Conservation (phyloP, 1,139 yeast genomes). For the Candida tetrigidarum region DNA sequence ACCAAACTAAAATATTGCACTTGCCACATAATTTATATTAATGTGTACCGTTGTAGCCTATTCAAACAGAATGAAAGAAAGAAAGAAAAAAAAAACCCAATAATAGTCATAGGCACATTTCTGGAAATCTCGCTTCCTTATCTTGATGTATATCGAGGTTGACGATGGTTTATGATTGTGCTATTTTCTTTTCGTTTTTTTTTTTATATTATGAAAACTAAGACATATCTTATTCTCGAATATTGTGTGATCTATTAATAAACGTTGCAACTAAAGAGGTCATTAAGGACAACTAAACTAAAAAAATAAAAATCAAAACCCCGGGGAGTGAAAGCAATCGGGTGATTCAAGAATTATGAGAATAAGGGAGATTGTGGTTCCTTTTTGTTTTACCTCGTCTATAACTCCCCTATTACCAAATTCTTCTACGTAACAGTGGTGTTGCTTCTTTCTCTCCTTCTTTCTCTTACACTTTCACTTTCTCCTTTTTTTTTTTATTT, state of each 20-base stretch:
- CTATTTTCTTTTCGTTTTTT: background rate
- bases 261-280: background rate
- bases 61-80: background rate
- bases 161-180: background rate
- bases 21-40: background rate
- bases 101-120: background rate
- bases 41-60: no score
- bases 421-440: background rate
- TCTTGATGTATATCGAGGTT: background rate
- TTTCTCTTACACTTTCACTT: no score
- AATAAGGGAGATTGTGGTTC: no score
- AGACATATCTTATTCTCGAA: no score
- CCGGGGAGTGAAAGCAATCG: background rate
- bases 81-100: background rate
- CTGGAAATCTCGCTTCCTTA: background rate
- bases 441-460: background rate
- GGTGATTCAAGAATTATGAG: background rate
- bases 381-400: no score
- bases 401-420: no score
- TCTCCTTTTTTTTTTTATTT: no score
- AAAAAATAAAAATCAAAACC: background rate
- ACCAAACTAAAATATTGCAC: no score
- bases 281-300: no score
- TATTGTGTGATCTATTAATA: no score
- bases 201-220: background rate